Evolutionary conservation across 208 protist species (phyloP), one percentile per base, ranked within the genome.

Genomic region (Leishmania braziliensis): DNA sequence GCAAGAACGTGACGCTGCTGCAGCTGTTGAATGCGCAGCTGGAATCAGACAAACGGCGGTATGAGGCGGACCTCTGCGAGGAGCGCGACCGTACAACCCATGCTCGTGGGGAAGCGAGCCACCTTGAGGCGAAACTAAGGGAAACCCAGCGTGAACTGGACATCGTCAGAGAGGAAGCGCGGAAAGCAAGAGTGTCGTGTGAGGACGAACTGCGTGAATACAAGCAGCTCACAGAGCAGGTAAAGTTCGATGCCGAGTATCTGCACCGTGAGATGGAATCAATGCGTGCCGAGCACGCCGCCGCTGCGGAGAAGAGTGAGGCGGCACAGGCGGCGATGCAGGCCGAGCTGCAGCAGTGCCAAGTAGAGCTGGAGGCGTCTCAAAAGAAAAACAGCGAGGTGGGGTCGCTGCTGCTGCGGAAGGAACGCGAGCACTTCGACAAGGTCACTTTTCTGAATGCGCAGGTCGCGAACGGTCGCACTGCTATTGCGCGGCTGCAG

Each of bases 381-480:
- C 73, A 94, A 81, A 94, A 87, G 81, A 88, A 93, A 66, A 88
- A 88, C 71, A 84, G 88, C 18, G 92, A 96, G 63, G 26, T 98
- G 71, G 92, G 94, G 84, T 56, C 72, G 26, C 77, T 95, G 33
- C 77, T 97, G 70, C 81, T 88, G 20, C 86, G 87, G 4, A 94
- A 92, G 51, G 91, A 96, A 54, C 77, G 90, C 16, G 93, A 96
- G 63, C 89, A 96, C 81, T 96, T 95, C 76, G 95, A 97, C 72
- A 92, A 95, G 72, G 86, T 97, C 23, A 96, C 93, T 16, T 95
- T 95, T 84, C 81, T 98, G 56, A 96, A 96, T 80, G 95, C 95
- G 18, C 95, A 98, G 88, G 85, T 97, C 18, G 83, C 90, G 29
- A 96, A 98, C 72, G 87, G 92, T 36, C 91, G 94, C 14, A 94